Evolutionary conservation across 2,329 filamentous ascomycete species (phyloP), one percentile per base, ranked within the genome.

Genomic region (Trichoderma polysporum): DNA sequence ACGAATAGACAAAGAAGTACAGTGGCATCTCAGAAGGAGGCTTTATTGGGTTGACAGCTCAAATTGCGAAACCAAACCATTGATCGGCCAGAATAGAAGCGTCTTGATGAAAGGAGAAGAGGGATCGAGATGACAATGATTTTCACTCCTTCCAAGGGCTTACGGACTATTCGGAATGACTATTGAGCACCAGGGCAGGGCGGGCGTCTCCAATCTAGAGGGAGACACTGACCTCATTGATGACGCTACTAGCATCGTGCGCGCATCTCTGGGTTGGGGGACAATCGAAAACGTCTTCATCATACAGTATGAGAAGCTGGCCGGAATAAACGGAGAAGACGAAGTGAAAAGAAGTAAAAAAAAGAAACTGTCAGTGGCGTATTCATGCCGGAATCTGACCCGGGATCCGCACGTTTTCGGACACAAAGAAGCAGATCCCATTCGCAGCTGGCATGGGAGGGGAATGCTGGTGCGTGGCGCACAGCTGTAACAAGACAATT

Each of bases 161-260:
- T n/a, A 29, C 61, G 37, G 61, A 5, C 27, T 47, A 35, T 54
- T 56, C 61, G 50, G 61, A 15, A 27, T 27, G 39, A 64, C 60
- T 54, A 56, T 52, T 31, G 49, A 41, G 27, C 52, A 31, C 50
- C n/a, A 56, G 60, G 37, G 50, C 37, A 56, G 50, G 61, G 61
- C 49, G 49, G n/a, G 49, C 49, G 19, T 35, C 39, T 47, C 61
- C 50, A 33, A 19, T 45, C 1, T 52, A 22, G 66, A 62, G 56
- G 58, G 66, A 62, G 53, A 53, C 35, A n/a, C 35, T 54, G 66
- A 68, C 61, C 47, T 68, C 60, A 68, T 59, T 15, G 66, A 65
- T 68, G 66, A 66, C 66, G 66, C 60, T 45, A 39, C 33, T 19
- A 31, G 25, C n/a, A 49, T 62, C 22, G 37, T 19, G 35, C 33